Conservation (phyloP, 1,284 basidiomycete species). For the Naganishia sp. region DNA sequence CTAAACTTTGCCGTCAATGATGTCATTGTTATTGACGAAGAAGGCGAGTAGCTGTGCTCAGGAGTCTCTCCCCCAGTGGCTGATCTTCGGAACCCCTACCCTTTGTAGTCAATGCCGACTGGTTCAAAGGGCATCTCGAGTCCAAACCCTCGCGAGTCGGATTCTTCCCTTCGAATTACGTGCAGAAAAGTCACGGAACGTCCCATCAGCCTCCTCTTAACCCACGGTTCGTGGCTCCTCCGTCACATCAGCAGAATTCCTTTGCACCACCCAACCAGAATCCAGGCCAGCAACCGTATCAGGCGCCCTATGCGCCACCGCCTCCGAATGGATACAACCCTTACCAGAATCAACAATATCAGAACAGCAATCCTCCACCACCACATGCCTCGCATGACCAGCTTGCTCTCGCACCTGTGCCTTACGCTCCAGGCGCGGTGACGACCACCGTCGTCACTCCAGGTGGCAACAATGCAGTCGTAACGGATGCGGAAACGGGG, state of each 20-base stretch:
- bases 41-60: conserved; percentile 8
- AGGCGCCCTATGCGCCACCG: conserved; percentile 8
- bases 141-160: conserved; percentile 25
- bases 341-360: conserved; percentile 8
- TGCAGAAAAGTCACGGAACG: conserved; percentile 12
- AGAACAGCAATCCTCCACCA: conserved; percentile 2
- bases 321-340: not conserved
- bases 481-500: conserved; percentile 12
- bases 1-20: conserved; percentile 30
- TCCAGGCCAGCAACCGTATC: not conserved
- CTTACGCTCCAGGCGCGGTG: conserved; percentile 4
- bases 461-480: conserved; percentile 12
- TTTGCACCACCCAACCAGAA: not conserved
- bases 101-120: conserved; percentile 31
- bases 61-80: not conserved
- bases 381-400: conserved; percentile 8
- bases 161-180: conserved; percentile 34
- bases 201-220: not conserved
- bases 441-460: conserved; percentile 8
- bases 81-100: not conserved
- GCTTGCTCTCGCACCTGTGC: conserved; percentile 7
- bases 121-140: conserved; percentile 32
- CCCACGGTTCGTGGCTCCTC: conserved; percentile 11
- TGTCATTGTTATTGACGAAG: conserved; percentile 32
- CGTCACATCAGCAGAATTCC: not conserved